Conservation (phyloP, 2,329 filamentous ascomycete genomes). For the Hypoxylon sp. region DNA sequence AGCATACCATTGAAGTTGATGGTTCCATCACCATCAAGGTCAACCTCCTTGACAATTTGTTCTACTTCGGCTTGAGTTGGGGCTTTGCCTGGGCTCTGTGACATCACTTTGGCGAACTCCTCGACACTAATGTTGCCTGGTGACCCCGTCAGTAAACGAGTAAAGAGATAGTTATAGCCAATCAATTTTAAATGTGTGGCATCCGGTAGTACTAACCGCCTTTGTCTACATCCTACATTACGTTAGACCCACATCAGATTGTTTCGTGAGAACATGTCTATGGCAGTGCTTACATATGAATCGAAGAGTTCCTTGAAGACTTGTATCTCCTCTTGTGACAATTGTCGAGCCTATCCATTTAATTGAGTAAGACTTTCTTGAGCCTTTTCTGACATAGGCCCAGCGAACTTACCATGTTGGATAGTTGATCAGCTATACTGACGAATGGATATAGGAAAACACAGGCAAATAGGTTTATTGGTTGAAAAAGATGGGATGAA, state of each 20-base stretch:
- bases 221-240: conserved; percentile 46
- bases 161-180: background rate
- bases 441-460: background rate
- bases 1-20: conserved; percentile 57
- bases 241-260: conserved; percentile 5
- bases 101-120: conserved; percentile 57
- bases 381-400: background rate
- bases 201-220: conserved; percentile 44
- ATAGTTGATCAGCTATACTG: background rate
- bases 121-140: conserved; percentile 55
- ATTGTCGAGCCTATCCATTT: conserved; percentile 40
- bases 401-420: conserved; percentile 30
- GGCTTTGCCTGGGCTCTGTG: conserved; percentile 50
- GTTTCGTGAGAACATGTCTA: no score
- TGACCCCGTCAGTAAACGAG: background rate
- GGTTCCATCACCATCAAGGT: conserved; percentile 56
- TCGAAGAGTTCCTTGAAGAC: conserved; percentile 52
- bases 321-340: conserved; percentile 49
- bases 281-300: conserved; percentile 46
- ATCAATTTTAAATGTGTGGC: background rate
- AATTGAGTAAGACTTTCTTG: conserved; percentile 8
- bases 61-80: conserved; percentile 54
- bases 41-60: conserved; percentile 56
- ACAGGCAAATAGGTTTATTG: background rate
- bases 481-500: conserved; percentile 14